Conservation (phyloP, 176 grass and related monocot species). For the Olyra latifolia region DNA sequence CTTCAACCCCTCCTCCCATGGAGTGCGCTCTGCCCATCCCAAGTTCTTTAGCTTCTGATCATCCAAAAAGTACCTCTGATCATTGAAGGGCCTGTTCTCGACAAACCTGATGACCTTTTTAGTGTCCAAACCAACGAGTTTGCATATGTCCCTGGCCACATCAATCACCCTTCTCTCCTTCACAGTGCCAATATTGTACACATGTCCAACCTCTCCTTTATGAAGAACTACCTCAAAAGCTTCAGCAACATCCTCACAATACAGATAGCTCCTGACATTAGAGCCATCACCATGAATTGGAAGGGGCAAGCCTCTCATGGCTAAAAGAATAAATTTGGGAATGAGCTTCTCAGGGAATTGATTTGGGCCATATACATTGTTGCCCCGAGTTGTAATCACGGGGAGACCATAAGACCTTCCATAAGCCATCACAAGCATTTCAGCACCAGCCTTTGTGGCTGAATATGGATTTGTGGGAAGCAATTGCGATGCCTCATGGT, state of each 20-base stretch:
- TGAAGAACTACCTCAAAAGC: conserved; percentile 83
- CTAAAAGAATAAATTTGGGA: conserved; percentile 73
- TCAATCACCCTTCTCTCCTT: conserved; percentile 79
- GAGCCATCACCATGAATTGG: conserved; percentile 80
- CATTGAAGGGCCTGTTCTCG: conserved; percentile 79
- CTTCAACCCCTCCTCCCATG: conserved; percentile 75
- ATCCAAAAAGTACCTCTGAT: conserved; percentile 84
- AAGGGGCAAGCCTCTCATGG: conserved; percentile 60
- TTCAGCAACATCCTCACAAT: conserved; percentile 80
- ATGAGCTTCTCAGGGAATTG: conserved; percentile 90
- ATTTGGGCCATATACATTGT: conserved; percentile 83
- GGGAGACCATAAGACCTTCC: conserved; percentile 77
- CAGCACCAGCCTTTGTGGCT: conserved; percentile 71
- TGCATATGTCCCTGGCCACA: conserved; percentile 76
- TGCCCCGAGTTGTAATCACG: conserved; percentile 75
- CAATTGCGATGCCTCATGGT: conserved; percentile 76
- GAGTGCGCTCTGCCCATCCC: conserved; percentile 69
- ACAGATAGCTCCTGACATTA: conserved; percentile 76
- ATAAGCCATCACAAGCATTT: conserved; percentile 89
- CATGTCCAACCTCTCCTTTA: conserved; percentile 76
- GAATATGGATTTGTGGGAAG: conserved; percentile 79
- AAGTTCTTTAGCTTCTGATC: conserved; percentile 81
- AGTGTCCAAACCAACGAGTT: conserved; percentile 57
- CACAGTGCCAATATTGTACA: conserved; percentile 74
- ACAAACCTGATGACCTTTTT: conserved; percentile 53